Percentiles rank a stretch among this genome's conserved stretches.
These are phyloP conservation scores for Dentipellis sp. DNA, from an alignment of 768 basidiomycete species.

Conservation along the genomic window DNA sequence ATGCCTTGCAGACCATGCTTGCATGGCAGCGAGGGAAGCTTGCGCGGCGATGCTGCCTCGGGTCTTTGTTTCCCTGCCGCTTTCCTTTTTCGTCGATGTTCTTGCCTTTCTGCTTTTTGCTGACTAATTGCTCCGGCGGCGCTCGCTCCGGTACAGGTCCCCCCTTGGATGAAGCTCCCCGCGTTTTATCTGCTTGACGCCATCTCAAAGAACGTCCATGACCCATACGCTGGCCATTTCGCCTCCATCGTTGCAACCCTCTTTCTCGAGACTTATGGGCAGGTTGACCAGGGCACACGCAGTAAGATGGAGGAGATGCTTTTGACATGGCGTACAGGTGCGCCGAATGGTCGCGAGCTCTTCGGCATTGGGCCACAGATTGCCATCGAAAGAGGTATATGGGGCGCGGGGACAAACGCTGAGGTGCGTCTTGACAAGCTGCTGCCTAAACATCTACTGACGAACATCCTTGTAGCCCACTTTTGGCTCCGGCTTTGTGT, in stretches of 20 bases:
- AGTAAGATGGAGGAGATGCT: slow-evolving; percentile 99
- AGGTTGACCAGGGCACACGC: slow-evolving; percentile 76
- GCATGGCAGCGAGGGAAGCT: neutral
- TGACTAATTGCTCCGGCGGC: slow-evolving; percentile 46
- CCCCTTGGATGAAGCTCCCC: slow-evolving; percentile 84
- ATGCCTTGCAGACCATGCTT: neutral
- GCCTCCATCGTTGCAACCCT: slow-evolving; percentile 71
- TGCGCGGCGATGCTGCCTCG: neutral
- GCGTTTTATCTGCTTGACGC: slow-evolving; percentile 94
- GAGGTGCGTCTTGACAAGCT: slow-evolving; percentile 27
- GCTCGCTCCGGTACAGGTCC: slow-evolving; percentile 47
- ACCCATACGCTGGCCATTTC: slow-evolving; percentile 86
- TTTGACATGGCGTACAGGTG: slow-evolving; percentile 86
- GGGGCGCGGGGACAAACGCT: slow-evolving; percentile 39
- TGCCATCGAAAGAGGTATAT: slow-evolving; percentile 77
- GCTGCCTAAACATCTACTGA: neutral
- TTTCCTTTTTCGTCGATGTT: neutral
- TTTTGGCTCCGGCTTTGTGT: slow-evolving; percentile 37
- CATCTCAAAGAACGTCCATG: slow-evolving; percentile 92
- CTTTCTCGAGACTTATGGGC: slow-evolving; percentile 81
- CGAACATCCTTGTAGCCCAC: slow-evolving; percentile 19
- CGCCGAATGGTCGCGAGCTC: slow-evolving; percentile 70
- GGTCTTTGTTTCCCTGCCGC: neutral
- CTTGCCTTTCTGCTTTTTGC: slow-evolving; percentile 34
- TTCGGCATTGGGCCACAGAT: slow-evolving; percentile 77